Evolutionary conservation across 129 eudicot species (phyloP).

Genomic region (Scalesia atractyloides): DNA sequence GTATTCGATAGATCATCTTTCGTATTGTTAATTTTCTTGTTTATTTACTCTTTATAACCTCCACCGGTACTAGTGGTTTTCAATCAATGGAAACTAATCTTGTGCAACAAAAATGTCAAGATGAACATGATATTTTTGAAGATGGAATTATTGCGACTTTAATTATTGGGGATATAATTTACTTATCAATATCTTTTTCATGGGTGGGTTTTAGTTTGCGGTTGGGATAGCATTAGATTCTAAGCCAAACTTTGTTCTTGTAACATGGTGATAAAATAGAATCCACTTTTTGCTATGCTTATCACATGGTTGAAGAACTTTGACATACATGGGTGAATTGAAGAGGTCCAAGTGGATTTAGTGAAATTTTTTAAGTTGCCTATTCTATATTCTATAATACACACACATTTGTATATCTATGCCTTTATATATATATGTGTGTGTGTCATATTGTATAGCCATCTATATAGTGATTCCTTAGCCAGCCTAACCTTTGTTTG

Average conservation of each 20-base stretch:
- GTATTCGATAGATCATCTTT: slow-evolving; percentile 56
- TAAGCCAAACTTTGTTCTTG: slow-evolving; percentile 28
- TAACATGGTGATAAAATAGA: slow-evolving; percentile 38
- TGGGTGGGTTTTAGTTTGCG: slow-evolving; percentile 40
- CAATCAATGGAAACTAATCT: not conserved
- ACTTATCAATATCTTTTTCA: slow-evolving; percentile 13
- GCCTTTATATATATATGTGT: not conserved
- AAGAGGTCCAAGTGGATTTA: slow-evolving; percentile 31
- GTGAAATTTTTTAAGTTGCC: slow-evolving; percentile 28
- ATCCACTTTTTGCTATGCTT: slow-evolving; percentile 41
- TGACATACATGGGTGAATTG: slow-evolving; percentile 19
- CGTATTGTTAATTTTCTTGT: not conserved
- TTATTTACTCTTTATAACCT: slow-evolving; percentile 21
- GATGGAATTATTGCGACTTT: slow-evolving; percentile 26
- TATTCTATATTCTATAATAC: slow-evolving; percentile 15
- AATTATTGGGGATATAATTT: slow-evolving; percentile 21
- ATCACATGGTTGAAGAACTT: slow-evolving; percentile 37
- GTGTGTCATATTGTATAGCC: not conserved
- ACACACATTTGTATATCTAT: no score
- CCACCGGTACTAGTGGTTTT: not conserved
- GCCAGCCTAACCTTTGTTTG: slow-evolving; percentile 32
- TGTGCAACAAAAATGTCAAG: slow-evolving; percentile 16
- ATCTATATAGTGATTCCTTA: slow-evolving; percentile 21
- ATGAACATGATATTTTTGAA: slow-evolving; percentile 18
- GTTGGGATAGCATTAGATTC: slow-evolving; percentile 43